Conservation (phyloP, 768 basidiomycete species). For the Rhizopogon vulgaris region DNA sequence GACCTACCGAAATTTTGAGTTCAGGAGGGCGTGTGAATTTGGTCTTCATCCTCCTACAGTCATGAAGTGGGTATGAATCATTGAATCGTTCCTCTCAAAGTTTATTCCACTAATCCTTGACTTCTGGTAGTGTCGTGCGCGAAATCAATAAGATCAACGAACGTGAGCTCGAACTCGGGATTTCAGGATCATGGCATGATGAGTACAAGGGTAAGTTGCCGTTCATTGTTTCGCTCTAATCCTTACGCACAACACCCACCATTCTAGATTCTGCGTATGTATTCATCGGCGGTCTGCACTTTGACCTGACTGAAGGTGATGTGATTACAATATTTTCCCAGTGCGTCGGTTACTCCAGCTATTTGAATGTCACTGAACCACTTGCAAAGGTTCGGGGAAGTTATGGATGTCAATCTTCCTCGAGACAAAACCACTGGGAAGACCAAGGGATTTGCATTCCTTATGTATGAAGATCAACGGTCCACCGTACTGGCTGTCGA, state of each 20-base stretch:
- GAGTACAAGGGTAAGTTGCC: conserved; percentile 70
- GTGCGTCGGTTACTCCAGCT: conserved; percentile 41
- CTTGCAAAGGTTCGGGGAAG: conserved; percentile 79
- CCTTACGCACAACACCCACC: conserved; percentile 2
- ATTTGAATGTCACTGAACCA: conserved; percentile 2
- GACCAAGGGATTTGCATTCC: conserved; percentile 85
- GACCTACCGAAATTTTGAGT: conserved; percentile 11
- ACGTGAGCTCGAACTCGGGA: conserved; percentile 75
- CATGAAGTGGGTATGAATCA: conserved; percentile 63
- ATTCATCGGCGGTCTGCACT: conserved; percentile 84
- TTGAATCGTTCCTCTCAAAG: not conserved
- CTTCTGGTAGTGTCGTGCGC: conserved; percentile 64
- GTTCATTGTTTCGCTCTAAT: not conserved
- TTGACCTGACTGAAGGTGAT: conserved; percentile 93
- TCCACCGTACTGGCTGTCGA: conserved; percentile 96
- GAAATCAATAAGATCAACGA: conserved; percentile 95
- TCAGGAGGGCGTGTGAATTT: conserved; percentile 6
- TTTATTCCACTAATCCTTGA: conserved; percentile 6
- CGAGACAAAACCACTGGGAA: conserved; percentile 92
- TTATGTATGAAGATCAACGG: conserved; percentile 99
- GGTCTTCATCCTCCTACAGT: conserved; percentile 9
- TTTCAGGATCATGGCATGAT: conserved; percentile 86
- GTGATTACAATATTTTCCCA: conserved; percentile 97
- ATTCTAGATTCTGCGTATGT: conserved; percentile 86
- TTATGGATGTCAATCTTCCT: conserved; percentile 92